Conservation (phyloP, 2,329 filamentous ascomycete species). For the Monosporascus sp. region DNA sequence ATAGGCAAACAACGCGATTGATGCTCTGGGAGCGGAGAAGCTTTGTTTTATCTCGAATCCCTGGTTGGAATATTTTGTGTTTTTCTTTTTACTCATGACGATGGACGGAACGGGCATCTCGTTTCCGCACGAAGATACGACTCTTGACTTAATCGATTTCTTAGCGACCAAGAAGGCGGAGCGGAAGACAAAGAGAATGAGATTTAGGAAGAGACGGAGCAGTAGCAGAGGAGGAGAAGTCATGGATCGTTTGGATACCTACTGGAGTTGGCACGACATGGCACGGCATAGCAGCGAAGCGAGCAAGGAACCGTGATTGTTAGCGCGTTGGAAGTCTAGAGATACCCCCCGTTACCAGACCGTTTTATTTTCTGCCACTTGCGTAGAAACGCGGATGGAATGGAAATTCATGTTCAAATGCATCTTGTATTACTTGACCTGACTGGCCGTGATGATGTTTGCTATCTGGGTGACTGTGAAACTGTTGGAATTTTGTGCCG, state of each 20-base stretch:
- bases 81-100: background rate
- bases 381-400: background rate
- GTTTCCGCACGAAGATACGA: too few relatives aligned
- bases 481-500: too few relatives aligned
- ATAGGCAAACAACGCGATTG: background rate
- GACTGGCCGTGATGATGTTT: too few relatives aligned
- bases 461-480: too few relatives aligned
- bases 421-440: background rate
- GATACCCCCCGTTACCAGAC: constrained; percentile 11
- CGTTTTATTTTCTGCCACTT: constrained; percentile 6
- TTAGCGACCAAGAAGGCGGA: too few relatives aligned
- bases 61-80: background rate
- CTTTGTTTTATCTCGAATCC: background rate
- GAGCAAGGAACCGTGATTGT: constrained; percentile 6
- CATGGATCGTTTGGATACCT: constrained; percentile 1
- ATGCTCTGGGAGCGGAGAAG: background rate
- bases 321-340: constrained; percentile 7
- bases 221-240: constrained; percentile 2
- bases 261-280: constrained; percentile 2
- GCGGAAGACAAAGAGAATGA: background rate
- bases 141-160: too few relatives aligned
- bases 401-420: constrained; percentile 9
- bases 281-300: constrained; percentile 6
- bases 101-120: too few relatives aligned
- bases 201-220: constrained; percentile 8